phyloP scores from a whole-genome alignment of 805 yeast species.

The Scheffersomyces spartinae region DNA sequence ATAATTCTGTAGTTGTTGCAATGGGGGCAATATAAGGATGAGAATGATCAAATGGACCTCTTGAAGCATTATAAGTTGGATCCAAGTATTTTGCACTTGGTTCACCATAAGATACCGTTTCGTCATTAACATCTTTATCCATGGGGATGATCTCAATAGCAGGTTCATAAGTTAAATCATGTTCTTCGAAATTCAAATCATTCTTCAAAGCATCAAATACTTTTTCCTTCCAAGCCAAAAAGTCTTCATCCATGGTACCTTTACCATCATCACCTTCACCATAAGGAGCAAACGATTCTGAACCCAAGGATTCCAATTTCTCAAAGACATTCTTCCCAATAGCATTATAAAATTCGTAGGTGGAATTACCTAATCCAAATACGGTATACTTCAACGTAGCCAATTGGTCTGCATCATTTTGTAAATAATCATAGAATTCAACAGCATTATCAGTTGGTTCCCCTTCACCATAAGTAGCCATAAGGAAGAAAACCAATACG shows the following conservation, averaged over 20 bases:
- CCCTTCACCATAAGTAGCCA: slow-evolving; percentile 97
- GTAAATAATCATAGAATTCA: slow-evolving; percentile 55
- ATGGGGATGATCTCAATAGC: slow-evolving; percentile 33
- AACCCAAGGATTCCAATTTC: slow-evolving; percentile 52
- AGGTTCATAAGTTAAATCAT: slow-evolving; percentile 71
- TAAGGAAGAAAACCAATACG: slow-evolving; percentile 47
- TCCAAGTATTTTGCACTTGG: slow-evolving; percentile 45
- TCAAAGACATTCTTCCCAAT: slow-evolving; percentile 55
- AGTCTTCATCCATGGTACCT: slow-evolving; percentile 94
- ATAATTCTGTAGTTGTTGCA: slow-evolving; percentile 52
- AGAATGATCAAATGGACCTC: slow-evolving; percentile 69
- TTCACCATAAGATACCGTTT: slow-evolving; percentile 56
- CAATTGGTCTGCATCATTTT: slow-evolving; percentile 43
- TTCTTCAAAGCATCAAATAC: slow-evolving; percentile 56
- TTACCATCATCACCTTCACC: slow-evolving; percentile 95
- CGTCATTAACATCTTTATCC: slow-evolving; percentile 17
- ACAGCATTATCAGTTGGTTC: slow-evolving; percentile 96
- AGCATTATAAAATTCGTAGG: slow-evolving; percentile 85
- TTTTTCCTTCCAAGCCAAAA: slow-evolving; percentile 81
- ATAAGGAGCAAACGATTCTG: slow-evolving; percentile 56
- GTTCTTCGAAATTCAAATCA: slow-evolving; percentile 61
- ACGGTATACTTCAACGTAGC: slow-evolving; percentile 53
- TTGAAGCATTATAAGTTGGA: slow-evolving; percentile 19
- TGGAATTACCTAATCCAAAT: slow-evolving; percentile 90
- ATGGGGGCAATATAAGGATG: slow-evolving; percentile 80